Conservation (phyloP, 2,329 filamentous ascomycete genomes). For the Exophiala aquamarina region DNA sequence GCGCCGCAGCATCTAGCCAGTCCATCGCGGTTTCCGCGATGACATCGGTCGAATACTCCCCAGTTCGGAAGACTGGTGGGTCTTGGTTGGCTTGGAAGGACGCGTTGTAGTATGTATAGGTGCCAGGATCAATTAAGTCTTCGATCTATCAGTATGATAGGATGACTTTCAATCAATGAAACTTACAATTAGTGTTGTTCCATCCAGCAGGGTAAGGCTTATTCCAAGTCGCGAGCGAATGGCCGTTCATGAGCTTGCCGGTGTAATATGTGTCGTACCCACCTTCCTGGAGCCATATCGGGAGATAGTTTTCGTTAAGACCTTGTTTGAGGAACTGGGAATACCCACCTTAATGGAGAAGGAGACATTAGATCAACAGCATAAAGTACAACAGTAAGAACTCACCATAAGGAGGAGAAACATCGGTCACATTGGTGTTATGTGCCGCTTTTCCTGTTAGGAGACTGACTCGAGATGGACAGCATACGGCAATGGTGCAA, state of each 20-base stretch:
- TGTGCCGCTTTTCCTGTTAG: slow-evolving; percentile 67
- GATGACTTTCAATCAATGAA: neutral
- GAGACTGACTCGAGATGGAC: slow-evolving; percentile 64
- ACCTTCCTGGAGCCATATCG: slow-evolving; percentile 51
- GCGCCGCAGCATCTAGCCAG: slow-evolving; percentile 61
- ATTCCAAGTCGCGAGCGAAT: slow-evolving; percentile 51
- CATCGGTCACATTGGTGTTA: slow-evolving; percentile 68
- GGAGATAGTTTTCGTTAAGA: slow-evolving; percentile 52
- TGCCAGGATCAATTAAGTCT: slow-evolving; percentile 47
- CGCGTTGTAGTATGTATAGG: slow-evolving; percentile 67
- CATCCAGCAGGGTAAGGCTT: slow-evolving; percentile 37
- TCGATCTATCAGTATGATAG: neutral
- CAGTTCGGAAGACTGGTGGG: slow-evolving; percentile 54
- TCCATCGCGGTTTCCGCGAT: slow-evolving; percentile 58
- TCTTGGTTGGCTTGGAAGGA: slow-evolving; percentile 62
- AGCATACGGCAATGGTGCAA: slow-evolving; percentile 66
- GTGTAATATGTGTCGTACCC: slow-evolving; percentile 57
- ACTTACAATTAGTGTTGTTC: slow-evolving; percentile 37
- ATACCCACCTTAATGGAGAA: slow-evolving; percentile 37
- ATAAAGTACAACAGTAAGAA: neutral
- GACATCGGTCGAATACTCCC: slow-evolving; percentile 59
- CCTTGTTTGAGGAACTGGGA: slow-evolving; percentile 53
- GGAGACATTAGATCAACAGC: neutral
- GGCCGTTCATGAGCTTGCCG: slow-evolving; percentile 55
- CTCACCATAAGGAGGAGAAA: slow-evolving; percentile 39